A percentile compares a stretch with the other conserved stretches of the same genome.
These are phyloP conservation scores for Jatropha podagrica DNA, from an alignment of 441 rosid species.

Conservation along the genomic window DNA sequence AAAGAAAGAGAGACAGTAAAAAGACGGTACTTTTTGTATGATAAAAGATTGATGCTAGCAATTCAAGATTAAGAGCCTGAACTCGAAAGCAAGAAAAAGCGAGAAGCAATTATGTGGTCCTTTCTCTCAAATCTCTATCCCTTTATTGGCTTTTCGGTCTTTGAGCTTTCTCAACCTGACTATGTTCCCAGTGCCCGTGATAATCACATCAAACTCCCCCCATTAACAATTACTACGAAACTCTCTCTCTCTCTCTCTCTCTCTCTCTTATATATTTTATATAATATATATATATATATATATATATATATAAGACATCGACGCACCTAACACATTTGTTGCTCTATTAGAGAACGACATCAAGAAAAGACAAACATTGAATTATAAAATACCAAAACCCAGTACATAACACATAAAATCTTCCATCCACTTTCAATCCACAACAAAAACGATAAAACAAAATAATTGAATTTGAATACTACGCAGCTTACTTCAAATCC, in stretches of 20 bases:
- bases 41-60: slow-evolving; percentile 2
- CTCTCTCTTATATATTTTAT: too few species aligned
- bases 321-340: slow-evolving; percentile 26
- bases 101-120: slow-evolving; percentile 44
- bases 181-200: slow-evolving; percentile 17
- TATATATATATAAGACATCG: background rate
- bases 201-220: background rate
- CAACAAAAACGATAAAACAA: slow-evolving; percentile 21
- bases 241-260: too few species aligned
- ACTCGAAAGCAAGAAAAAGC: slow-evolving; percentile 32
- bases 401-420: slow-evolving; percentile 1
- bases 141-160: slow-evolving; percentile 28
- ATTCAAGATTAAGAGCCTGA: slow-evolving; percentile 7
- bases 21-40: slow-evolving; percentile 5
- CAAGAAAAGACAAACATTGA: slow-evolving; percentile 29
- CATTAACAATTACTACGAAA: background rate
- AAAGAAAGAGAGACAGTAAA: slow-evolving; percentile 2
- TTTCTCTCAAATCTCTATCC: slow-evolving; percentile 25
- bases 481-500: background rate
- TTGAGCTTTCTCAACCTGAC: slow-evolving; percentile 25
- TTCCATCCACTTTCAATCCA: slow-evolving; percentile 7
- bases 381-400: slow-evolving; percentile 1
- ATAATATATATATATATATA: too few species aligned
- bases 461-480: background rate
- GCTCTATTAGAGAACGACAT: slow-evolving; percentile 25